phyloP scores from a whole-genome alignment of 768 basidiomycete species.

The Amanita exitialis region DNA sequence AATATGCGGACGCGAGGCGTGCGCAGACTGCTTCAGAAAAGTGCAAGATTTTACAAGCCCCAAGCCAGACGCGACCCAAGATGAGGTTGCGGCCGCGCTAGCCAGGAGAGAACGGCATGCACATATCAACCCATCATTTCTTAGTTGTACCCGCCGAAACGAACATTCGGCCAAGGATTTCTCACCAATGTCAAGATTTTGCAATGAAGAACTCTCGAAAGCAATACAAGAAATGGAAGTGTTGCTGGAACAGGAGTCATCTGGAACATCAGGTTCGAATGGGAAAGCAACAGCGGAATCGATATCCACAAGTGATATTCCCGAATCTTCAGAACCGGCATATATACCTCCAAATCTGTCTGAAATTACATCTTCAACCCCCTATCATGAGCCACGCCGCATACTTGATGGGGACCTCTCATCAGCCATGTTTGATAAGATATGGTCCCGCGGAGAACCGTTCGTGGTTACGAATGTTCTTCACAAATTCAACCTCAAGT shows the following conservation, averaged over 20 bases:
- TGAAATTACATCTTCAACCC: constrained; percentile 21
- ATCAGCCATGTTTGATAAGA: constrained; percentile 46
- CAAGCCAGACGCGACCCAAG: constrained; percentile 33
- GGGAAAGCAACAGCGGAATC: neutral
- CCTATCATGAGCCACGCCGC: constrained; percentile 33
- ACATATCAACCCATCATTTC: constrained; percentile 63
- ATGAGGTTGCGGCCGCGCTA: constrained; percentile 39
- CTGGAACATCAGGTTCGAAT: neutral
- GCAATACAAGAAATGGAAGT: constrained; percentile 64
- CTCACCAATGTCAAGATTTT: constrained; percentile 74
- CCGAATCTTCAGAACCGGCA: constrained; percentile 5
- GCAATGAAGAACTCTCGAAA: constrained; percentile 46
- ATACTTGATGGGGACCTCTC: constrained; percentile 41
- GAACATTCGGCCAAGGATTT: constrained; percentile 64
- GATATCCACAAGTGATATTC: neutral
- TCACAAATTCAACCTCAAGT: constrained; percentile 52
- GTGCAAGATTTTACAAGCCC: constrained; percentile 55
- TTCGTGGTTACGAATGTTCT: constrained; percentile 65
- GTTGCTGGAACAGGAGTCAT: constrained; percentile 23
- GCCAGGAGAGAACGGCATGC: constrained; percentile 48
- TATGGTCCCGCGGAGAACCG: constrained; percentile 73
- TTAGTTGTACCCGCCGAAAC: constrained; percentile 59
- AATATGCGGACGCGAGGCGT: constrained; percentile 85
- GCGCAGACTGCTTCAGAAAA: constrained; percentile 71
- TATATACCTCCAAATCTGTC: constrained; percentile 19